Conservation (phyloP, 129 eudicot genomes). For the Dittrichia graveolens region DNA sequence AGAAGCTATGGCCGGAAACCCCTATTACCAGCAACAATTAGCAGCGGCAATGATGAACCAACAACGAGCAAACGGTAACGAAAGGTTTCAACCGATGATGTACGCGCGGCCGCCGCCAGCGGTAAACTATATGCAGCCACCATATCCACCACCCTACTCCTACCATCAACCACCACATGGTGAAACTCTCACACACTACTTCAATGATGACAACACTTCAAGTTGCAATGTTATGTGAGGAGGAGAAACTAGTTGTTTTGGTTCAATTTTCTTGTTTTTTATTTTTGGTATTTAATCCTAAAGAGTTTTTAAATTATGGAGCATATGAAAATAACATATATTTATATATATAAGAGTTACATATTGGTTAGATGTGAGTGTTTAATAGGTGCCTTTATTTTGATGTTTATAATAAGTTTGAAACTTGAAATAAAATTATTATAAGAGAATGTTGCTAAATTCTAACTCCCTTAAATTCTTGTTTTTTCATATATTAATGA, state of each 20-base stretch:
- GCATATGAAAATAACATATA: not conserved
- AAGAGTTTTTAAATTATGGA: constrained; percentile 11
- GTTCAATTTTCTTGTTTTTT: not conserved
- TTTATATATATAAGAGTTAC: not conserved
- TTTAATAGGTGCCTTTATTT: not conserved
- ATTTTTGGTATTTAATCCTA: not conserved
- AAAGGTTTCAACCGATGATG: constrained; percentile 81
- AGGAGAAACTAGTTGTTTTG: not conserved
- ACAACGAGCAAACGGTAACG: constrained; percentile 56
- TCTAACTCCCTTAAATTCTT: too few species aligned
- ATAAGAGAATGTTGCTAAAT: too few species aligned
- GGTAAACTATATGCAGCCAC: constrained; percentile 65
- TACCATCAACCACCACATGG: constrained; percentile 44
- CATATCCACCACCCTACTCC: constrained; percentile 41
- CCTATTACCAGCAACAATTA: constrained; percentile 54
- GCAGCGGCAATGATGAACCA: constrained; percentile 71
- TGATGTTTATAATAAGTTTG: too few species aligned
- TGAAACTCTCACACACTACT: constrained; percentile 45
- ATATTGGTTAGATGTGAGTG: too few species aligned
- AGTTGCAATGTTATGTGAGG: constrained; percentile 68
- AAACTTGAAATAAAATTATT: too few species aligned
- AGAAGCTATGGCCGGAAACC: constrained; percentile 54
- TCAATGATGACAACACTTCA: constrained; percentile 72
- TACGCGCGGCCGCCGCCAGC: constrained; percentile 74
- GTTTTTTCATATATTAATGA: too few species aligned